Evolutionary conservation across 495 filamentous ascomycete genomes (phyloP).

Genomic region (Tuber melanosporum): DNA sequence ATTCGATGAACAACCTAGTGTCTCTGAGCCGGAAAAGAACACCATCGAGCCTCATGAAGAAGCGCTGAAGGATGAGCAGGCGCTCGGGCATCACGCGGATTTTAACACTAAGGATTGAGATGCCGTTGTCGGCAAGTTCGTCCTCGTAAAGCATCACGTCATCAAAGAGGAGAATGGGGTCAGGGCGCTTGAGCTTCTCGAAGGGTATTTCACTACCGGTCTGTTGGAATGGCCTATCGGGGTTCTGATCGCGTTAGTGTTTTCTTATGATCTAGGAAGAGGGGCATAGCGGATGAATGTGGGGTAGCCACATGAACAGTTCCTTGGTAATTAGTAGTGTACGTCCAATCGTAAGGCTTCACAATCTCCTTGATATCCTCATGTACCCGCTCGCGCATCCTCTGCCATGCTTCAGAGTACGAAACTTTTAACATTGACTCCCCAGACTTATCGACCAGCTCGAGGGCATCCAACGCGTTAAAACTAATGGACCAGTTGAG

Average conservation of each 20-base stretch:
- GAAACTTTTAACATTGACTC: constrained; percentile 82
- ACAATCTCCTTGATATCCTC: constrained; percentile 89
- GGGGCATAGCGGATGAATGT: constrained; percentile 13
- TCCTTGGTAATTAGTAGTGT: constrained; percentile 78
- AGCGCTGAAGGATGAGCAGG: constrained; percentile 73
- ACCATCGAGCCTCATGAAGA: constrained; percentile 88
- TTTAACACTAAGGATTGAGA: constrained; percentile 79
- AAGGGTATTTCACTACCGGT: constrained; percentile 66
- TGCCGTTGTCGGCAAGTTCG: constrained; percentile 95
- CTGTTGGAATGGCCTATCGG: background rate
- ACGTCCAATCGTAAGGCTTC: constrained; percentile 96
- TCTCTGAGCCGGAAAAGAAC: constrained; percentile 82
- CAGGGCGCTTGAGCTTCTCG: constrained; percentile 71
- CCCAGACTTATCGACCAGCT: constrained; percentile 89
- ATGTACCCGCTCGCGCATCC: constrained; percentile 65
- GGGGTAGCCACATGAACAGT: constrained; percentile 44
- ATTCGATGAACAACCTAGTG: constrained; percentile 88
- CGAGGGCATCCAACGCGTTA: constrained; percentile 76
- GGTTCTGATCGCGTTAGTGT: background rate
- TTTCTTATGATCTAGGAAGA: background rate
- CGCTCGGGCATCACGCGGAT: constrained; percentile 83
- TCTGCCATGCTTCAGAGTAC: constrained; percentile 75
- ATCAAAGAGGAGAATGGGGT: constrained; percentile 92
- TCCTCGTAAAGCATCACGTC: constrained; percentile 94
- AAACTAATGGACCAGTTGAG: constrained; percentile 71